These are phyloP conservation scores for Beauveria sp. DNA, from an alignment of 2,329 filamentous ascomycete species.

Conservation along the genomic window DNA sequence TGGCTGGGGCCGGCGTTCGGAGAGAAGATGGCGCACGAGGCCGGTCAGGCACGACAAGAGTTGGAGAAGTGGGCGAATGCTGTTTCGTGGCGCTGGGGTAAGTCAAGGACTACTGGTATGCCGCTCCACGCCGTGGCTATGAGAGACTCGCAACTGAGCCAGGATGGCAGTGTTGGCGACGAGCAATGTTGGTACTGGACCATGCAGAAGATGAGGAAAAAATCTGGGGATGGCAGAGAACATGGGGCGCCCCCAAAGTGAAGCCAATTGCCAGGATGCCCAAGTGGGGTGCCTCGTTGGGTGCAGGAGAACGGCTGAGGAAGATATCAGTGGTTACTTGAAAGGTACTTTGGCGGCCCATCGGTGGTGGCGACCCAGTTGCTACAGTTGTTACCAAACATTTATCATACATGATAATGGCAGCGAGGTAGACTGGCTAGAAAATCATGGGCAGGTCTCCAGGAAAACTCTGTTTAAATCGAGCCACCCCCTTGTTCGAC, in stretches of 20 bases:
- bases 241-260: not conserved
- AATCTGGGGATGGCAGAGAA: not conserved
- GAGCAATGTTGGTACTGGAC: not conserved
- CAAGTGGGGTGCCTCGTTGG: not conserved
- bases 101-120: not conserved
- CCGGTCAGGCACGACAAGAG: not conserved
- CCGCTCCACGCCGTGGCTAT: not conserved
- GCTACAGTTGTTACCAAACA: not conserved
- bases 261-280: not conserved
- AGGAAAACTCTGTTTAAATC: not conserved
- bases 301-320: not conserved
- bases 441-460: too few species aligned
- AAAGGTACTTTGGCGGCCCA: not conserved
- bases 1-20: not conserved
- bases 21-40: not conserved
- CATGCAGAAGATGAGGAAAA: not conserved
- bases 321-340: not conserved
- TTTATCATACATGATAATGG: not conserved
- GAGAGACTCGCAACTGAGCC: not conserved
- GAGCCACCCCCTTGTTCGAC: not conserved
- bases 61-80: not conserved
- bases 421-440: not conserved
- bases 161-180: not conserved
- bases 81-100: not conserved
- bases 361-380: not conserved